A percentile compares a stretch with the other conserved stretches of the same genome.
Conservation (phyloP, 2,329 filamentous ascomycete species). For the Albifimbria verrucaria region DNA sequence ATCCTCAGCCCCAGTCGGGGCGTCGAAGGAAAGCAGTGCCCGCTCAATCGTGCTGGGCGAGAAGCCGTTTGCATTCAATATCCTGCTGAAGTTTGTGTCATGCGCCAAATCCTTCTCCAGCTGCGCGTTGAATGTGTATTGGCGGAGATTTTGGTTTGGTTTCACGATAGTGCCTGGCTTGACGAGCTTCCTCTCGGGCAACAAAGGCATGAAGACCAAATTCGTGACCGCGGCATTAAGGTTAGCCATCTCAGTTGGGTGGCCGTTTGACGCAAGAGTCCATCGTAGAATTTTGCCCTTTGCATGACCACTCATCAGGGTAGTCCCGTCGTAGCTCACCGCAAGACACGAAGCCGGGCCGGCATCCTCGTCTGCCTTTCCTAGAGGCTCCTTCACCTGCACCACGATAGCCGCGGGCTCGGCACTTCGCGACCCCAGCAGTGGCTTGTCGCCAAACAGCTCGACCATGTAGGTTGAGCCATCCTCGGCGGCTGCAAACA, state of each 20-base stretch:
- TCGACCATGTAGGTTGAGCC: conserved; percentile 78
- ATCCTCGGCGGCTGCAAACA: conserved; percentile 78
- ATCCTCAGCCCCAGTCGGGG: conserved; percentile 18
- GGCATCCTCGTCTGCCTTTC: conserved; percentile 57
- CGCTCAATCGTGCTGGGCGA: conserved; percentile 43
- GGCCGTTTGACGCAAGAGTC: conserved; percentile 71
- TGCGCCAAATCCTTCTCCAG: conserved; percentile 43
- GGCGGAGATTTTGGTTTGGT: conserved; percentile 66
- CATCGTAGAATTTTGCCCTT: conserved; percentile 77
- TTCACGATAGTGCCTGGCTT: conserved; percentile 68
- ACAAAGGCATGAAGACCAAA: conserved; percentile 66
- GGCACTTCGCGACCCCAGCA: conserved; percentile 50
- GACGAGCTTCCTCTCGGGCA: conserved; percentile 36
- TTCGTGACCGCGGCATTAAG: conserved; percentile 83
- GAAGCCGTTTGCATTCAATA: conserved; percentile 46
- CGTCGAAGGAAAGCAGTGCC: conserved; percentile 43
- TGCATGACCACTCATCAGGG: conserved; percentile 75
- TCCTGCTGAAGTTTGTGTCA: conserved; percentile 40
- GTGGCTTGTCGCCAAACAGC: conserved; percentile 56
- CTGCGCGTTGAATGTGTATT: conserved; percentile 65
- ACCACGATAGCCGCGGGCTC: conserved; percentile 56
- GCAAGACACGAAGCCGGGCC: conserved; percentile 66
- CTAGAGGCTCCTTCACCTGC: conserved; percentile 51
- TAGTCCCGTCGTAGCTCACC: conserved; percentile 79
- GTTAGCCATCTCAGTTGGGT: conserved; percentile 64